Percentiles rank a stretch among this genome's conserved stretches.
Conservation (phyloP, 2,329 filamentous ascomycete genomes). For the Fusarium devonianum region DNA sequence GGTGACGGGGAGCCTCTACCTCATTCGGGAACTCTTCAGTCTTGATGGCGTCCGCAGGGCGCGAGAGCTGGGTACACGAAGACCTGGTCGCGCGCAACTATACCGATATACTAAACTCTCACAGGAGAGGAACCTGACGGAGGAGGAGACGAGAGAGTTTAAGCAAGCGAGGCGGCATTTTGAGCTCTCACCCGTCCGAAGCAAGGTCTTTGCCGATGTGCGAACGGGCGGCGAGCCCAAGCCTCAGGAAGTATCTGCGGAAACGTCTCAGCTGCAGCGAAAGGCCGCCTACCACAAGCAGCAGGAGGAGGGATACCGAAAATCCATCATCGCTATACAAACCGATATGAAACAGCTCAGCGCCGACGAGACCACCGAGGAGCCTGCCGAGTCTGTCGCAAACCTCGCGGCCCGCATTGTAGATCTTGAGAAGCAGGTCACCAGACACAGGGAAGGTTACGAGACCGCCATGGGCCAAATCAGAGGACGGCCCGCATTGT, state of each 20-base stretch:
- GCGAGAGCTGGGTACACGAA: constrained; percentile 42
- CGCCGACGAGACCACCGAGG: neutral
- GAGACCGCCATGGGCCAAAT: constrained; percentile 40
- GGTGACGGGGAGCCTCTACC: constrained; percentile 52
- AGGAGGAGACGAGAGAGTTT: constrained; percentile 45
- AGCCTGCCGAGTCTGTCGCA: neutral
- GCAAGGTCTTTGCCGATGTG: constrained; percentile 31
- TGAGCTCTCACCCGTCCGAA: constrained; percentile 43
- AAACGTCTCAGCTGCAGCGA: constrained; percentile 39
- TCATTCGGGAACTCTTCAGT: constrained; percentile 48
- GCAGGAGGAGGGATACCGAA: constrained; percentile 43
- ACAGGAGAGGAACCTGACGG: constrained; percentile 43
- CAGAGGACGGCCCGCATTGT: constrained; percentile 38
- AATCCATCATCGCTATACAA: constrained; percentile 27
- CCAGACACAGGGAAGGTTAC: constrained; percentile 40
- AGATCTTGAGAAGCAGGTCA: constrained; percentile 36
- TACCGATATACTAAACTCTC: constrained; percentile 44
- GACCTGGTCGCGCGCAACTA: constrained; percentile 46
- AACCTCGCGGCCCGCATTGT: constrained; percentile 26
- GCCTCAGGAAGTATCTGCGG: constrained; percentile 30
- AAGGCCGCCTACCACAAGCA: constrained; percentile 43
- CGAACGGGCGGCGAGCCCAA: constrained; percentile 25
- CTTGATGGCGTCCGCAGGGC: constrained; percentile 42
- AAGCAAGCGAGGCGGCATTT: constrained; percentile 46
- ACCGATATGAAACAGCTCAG: constrained; percentile 17